Percentiles rank a stretch among this genome's conserved stretches.
Conservation (phyloP, 2,329 filamentous ascomycete genomes). For the Fusarium coicis region DNA sequence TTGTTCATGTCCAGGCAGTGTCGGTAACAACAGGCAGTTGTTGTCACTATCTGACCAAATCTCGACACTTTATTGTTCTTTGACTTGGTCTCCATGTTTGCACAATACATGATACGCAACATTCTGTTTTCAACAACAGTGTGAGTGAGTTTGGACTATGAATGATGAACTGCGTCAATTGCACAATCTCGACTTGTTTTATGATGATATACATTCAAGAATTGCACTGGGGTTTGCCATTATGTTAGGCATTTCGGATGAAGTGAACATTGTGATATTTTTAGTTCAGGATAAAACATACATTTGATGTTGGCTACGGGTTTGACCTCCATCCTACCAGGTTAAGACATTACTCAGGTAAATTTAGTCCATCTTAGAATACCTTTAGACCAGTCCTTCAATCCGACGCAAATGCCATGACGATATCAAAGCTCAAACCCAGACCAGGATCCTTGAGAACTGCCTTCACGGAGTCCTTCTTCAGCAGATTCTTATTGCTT, state of each 20-base stretch:
- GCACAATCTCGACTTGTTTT: accelerated
- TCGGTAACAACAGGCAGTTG: too few species aligned
- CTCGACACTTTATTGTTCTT: background rate
- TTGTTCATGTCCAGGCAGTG: background rate
- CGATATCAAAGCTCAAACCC: background rate
- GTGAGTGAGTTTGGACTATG: background rate
- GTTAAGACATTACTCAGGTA: accelerated
- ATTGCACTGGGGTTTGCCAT: accelerated
- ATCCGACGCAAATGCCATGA: background rate
- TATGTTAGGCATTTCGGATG: accelerated
- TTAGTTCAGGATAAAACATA: background rate
- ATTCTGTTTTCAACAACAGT: background rate
- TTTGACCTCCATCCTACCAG: accelerated
- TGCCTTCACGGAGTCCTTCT: accelerated
- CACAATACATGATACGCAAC: too few species aligned
- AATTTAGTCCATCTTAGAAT: accelerated
- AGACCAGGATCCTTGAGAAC: accelerated
- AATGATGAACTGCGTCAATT: background rate
- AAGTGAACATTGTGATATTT: background rate
- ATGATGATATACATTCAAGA: accelerated
- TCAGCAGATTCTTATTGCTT: accelerated
- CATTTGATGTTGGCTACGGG: background rate
- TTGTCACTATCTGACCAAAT: too few species aligned
- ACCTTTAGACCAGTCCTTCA: background rate
- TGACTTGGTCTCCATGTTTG: background rate